These are phyloP conservation scores for Leptomonas pyrrhocoris DNA, from an alignment of 208 protist species.

Conservation along the genomic window DNA sequence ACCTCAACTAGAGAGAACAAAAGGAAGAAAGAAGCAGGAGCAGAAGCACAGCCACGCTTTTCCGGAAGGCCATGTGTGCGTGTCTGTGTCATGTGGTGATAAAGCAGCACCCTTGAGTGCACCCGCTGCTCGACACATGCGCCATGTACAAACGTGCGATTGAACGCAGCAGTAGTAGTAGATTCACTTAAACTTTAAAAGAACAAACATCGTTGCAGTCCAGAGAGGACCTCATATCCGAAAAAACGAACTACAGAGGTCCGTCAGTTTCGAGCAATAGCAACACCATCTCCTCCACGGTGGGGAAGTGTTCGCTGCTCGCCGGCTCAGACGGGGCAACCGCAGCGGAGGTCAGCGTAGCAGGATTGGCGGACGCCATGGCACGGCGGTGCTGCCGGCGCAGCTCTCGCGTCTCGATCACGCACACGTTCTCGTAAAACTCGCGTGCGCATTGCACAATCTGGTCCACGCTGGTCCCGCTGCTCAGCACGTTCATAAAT, in stretches of 20 bases:
- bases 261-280: conserved; percentile 38
- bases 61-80: no score
- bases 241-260: no score
- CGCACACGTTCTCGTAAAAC: conserved; percentile 70
- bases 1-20: no score
- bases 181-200: not conserved
- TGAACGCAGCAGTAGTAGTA: no score
- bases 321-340: not conserved
- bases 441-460: conserved; percentile 55
- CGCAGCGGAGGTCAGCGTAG: no score
- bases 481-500: conserved; percentile 62
- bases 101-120: no score
- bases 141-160: no score
- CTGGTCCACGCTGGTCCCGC: conserved; percentile 46
- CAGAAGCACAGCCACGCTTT: no score
- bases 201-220: not conserved
- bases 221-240: not conserved
- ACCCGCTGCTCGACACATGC: no score
- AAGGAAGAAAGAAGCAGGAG: no score
- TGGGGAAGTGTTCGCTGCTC: conserved; percentile 23
- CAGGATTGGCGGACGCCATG: not conserved
- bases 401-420: conserved; percentile 29
- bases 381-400: conserved; percentile 16
- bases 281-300: conserved; percentile 44
- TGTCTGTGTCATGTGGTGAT: no score